phyloP scores from a whole-genome alignment of 371 early-diverging fungal genomes.

The Sporodiniella umbellata region DNA sequence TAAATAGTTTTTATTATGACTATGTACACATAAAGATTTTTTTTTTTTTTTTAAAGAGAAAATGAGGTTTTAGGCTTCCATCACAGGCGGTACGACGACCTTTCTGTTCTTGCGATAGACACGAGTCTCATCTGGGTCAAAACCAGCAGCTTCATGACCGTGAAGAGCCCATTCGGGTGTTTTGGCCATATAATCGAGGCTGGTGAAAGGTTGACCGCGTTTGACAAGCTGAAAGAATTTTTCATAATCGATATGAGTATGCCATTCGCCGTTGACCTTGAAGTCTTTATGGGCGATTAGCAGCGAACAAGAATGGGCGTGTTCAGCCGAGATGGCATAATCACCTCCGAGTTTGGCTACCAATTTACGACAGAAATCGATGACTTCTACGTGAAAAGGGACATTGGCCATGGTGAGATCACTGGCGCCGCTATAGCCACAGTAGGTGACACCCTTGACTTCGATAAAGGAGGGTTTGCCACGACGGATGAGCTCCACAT shows the following conservation, averaged over 20 bases:
- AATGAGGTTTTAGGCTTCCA: constrained; percentile 1
- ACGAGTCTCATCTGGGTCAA: constrained; percentile 75
- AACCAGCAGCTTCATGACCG: constrained; percentile 72
- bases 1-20: neutral
- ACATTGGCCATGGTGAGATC: constrained; percentile 73
- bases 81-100: constrained; percentile 19
- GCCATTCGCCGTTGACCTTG: constrained; percentile 71
- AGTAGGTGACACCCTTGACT: constrained; percentile 74
- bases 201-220: constrained; percentile 62
- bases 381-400: constrained; percentile 78
- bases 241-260: constrained; percentile 79
- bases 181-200: constrained; percentile 68
- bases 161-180: constrained; percentile 79
- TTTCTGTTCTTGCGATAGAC: constrained; percentile 62
- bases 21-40: neutral
- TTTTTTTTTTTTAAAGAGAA: neutral
- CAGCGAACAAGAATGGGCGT: constrained; percentile 75
- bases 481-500: constrained; percentile 67
- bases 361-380: constrained; percentile 65
- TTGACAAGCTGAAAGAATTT: constrained; percentile 68
- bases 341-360: constrained; percentile 52
- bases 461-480: constrained; percentile 82
- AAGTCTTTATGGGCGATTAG: constrained; percentile 69
- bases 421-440: constrained; percentile 65
- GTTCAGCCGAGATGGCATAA: constrained; percentile 76